Conservation (phyloP, 2,329 filamentous ascomycete genomes). For the Cladobotryum protrusum region DNA sequence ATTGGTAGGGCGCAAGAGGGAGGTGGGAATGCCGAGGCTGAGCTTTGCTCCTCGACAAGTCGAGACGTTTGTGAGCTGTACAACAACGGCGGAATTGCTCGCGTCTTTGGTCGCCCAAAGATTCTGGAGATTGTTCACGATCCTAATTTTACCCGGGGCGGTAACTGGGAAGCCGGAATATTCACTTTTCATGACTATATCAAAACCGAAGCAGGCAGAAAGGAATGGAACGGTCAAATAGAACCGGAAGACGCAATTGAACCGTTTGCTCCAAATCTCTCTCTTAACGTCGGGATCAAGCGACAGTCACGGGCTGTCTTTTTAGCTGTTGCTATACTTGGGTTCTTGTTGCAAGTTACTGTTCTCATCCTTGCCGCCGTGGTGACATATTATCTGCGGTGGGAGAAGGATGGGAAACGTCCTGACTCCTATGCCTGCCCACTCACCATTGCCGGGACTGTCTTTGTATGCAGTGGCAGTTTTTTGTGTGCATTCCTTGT, state of each 20-base stretch:
- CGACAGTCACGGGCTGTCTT: neutral
- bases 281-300: constrained; percentile 5
- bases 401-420: constrained; percentile 4
- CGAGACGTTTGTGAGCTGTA: constrained; percentile 34
- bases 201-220: neutral
- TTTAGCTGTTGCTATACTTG: neutral
- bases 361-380: constrained; percentile 8
- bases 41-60: constrained; percentile 36
- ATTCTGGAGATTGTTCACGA: constrained; percentile 26
- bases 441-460: constrained; percentile 14
- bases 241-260: neutral
- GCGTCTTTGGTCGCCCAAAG: constrained; percentile 27
- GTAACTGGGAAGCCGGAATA: neutral
- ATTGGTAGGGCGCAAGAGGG: constrained; percentile 34
- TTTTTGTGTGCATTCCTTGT: constrained; percentile 15
- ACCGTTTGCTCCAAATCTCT: constrained; percentile 3
- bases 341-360: neutral
- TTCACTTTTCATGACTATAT: neutral
- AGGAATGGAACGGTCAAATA: neutral
- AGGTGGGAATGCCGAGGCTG: constrained; percentile 26
- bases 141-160: neutral
- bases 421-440: constrained; percentile 7
- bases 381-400: constrained; percentile 7
- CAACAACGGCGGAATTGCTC: constrained; percentile 24
- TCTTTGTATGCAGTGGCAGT: constrained; percentile 14